Base-by-base conservation (phyloP, 2,329 filamentous ascomycete species). In the Ascomycota sp. region DNA sequence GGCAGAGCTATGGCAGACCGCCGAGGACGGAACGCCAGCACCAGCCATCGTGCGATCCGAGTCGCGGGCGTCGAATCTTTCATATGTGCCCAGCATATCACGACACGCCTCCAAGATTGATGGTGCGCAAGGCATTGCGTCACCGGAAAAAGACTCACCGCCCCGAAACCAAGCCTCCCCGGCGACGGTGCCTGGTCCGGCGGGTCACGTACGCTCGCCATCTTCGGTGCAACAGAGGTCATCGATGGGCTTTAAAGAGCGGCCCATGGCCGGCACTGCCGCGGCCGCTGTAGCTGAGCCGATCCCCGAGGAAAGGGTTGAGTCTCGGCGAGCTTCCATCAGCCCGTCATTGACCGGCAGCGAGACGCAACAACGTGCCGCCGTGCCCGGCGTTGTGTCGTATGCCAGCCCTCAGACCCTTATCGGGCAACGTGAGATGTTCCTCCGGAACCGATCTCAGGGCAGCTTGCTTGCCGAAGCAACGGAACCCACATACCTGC, bases 1-100 rank as follows among this genome's bases (percentile, higher is more conserved):
- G 1, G 55, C 65, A 8, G 69, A 72, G 36, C 58, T 82, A 21
- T 63, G 75, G 38, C 69, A 75, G 47, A 75, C 74, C 11, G 60
- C 69, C 2, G 52, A 59, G 22, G 62, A 56, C 28, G 65, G 59
- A 8, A 45, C 55, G 2, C 60, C 59, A 5, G 32, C 41, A 10
- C 40, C 45, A 7, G 36, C 42, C 8, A 33, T 47, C 4, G 35
- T 34, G 7, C 42, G 46, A 7, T 45, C 51, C 1, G 40, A 45
- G 23, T 51, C 51, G 5, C 40, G 43, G 25, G 25, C 35, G 6
- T 47, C 47, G 9, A 40, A 34, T 12, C 22, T 37, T 11, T 43
- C 44, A 4, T 32, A 38, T n/a, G 25, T 20, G 2, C 31, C 27
- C 5, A 30, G 33, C 12, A 27, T 20, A 10, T 29, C 37, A 7